These are phyloP conservation scores for Vanrija pseudolonga DNA, from an alignment of 1,284 basidiomycete species.

Conservation along the genomic window DNA sequence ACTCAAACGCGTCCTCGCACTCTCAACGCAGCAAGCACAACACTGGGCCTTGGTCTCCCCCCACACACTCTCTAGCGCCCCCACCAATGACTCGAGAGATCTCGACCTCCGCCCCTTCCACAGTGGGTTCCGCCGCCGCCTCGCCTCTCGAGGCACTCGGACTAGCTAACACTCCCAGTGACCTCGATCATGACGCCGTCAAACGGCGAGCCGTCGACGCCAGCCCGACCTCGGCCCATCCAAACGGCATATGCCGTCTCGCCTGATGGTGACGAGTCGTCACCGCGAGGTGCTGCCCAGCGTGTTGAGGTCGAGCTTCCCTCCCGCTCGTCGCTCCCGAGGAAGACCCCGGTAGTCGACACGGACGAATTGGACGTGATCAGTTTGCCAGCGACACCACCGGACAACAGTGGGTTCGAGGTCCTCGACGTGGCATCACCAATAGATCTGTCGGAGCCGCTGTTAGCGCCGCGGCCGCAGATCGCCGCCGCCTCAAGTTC, in stretches of 20 bases:
- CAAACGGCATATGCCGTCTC: too few species aligned
- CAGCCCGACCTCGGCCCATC: background rate
- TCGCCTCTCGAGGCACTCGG: background rate
- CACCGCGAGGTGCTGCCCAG: too few species aligned
- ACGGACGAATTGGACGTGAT: background rate
- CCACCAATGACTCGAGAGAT: slow-evolving; percentile 33
- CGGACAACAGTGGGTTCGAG: slow-evolving; percentile 13
- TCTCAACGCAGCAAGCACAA: slow-evolving; percentile 37
- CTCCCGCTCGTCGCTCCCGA: too few species aligned
- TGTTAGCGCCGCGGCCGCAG: too few species aligned
- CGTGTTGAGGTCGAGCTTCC: too few species aligned
- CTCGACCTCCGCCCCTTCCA: slow-evolving; percentile 28
- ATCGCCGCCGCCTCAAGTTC: background rate
- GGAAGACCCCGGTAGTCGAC: background rate
- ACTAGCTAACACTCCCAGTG: background rate
- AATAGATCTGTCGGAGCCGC: background rate
- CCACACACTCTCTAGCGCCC: slow-evolving; percentile 20
- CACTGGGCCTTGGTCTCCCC: slow-evolving; percentile 16
- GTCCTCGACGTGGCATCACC: background rate
- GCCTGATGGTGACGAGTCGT: too few species aligned
- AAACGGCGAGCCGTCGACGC: background rate
- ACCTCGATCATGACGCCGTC: background rate
- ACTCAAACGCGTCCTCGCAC: slow-evolving; percentile 30
- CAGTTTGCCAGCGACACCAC: background rate
- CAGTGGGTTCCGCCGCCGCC: background rate